Evolutionary conservation across 169 alveolate species (phyloP), one percentile per base, ranked within the genome.

Genomic region (Eimeria necatrix): DNA sequence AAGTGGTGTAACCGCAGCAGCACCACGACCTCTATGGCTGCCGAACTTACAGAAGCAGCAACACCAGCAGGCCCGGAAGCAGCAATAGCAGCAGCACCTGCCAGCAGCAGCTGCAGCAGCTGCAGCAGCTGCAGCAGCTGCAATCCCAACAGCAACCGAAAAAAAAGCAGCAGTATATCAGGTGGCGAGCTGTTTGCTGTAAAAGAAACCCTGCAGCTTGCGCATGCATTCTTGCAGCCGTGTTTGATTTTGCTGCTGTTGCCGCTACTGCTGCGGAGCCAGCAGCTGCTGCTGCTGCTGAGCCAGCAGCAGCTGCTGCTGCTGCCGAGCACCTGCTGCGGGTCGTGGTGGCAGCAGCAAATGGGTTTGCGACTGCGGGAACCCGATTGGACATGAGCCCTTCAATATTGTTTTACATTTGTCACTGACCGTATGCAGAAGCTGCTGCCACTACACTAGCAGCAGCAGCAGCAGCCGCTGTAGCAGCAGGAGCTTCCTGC

Each of bases 81-180:
- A 20, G 18, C 26, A 61, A 18, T 7, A 6, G 74, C 74, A 20
- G 74, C 74, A 61, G 74, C 74, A 61, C 18, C 74, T 20, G 74
- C 74, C 26, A 61, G 74, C 74, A 61, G 74, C 74, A 20, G 74
- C 74, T 61, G 74, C 74, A 20, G 74, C 74, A 18, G 73, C 73
- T 18, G 6, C 73, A 7, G 16, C 73, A 18, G 32, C 74, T 20
- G 74, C 74, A 18, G 74, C 74, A 61, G 74, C 32, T 20, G 41
- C 41, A 32, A 32, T 2, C 41, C 41, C 41, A 32, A 26, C 74
- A 61, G n/a, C 74, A 61, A 61, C 74, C 18, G 74, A 26, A 6
- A 61, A 6, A 10, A 7, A 9, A 61, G 74, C 74, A 61, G 74
- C 74, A 16, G 74, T 26, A 61, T 32, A 32, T 32, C 41, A 32